Evolutionary conservation across 2,329 filamentous ascomycete genomes (phyloP), one percentile per base, ranked within the genome.

Genomic region (Leptoxyphium fumago): DNA sequence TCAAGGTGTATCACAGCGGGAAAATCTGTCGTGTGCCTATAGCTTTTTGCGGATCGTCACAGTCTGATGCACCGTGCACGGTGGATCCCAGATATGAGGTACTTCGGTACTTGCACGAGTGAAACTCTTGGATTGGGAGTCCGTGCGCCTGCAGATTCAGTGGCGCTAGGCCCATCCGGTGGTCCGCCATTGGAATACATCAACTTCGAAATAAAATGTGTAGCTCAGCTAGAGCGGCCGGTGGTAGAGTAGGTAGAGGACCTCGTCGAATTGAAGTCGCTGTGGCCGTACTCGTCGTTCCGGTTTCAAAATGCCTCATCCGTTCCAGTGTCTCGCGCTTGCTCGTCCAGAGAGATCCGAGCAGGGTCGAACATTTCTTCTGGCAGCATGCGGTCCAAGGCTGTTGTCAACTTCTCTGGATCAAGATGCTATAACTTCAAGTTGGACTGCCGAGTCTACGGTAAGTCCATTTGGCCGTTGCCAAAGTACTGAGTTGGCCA

Each of bases 361-460:
- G 34, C 32, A 32, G 30, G n/a, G 41, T 36, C 28, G 50, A 49
- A 26, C 38, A 40, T 29, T 82, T 15, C 62, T 95, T 14, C 72
- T 93, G 52, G 83, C 82, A 32, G 83, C 84, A 21, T 78, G 79
- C 48, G 85, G 84, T 11, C 74, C 80, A 40, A 75, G 72, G 53
- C 75, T 95, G 43, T 74, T 84, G 55, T 75, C 77, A 2, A 81
- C 85, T 59, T 70, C 70, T 55, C 64, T 79, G 6, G 56, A 65
- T n/a, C 69, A 75, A 48, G 75, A 78, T 29, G 62, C 66, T 40
- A 66, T 76, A 42, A 60, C 84, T 14, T 77, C 74, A 38, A 67
- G 71, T 55, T 87, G 82, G 82, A 66, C 69, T 47, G 61, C 47
- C 43, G 50, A 54, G 39, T 51, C 45, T 28, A 54, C 55, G 39